Conservation (phyloP, 2,329 filamentous ascomycete species). For the Apiospora arundinis region DNA sequence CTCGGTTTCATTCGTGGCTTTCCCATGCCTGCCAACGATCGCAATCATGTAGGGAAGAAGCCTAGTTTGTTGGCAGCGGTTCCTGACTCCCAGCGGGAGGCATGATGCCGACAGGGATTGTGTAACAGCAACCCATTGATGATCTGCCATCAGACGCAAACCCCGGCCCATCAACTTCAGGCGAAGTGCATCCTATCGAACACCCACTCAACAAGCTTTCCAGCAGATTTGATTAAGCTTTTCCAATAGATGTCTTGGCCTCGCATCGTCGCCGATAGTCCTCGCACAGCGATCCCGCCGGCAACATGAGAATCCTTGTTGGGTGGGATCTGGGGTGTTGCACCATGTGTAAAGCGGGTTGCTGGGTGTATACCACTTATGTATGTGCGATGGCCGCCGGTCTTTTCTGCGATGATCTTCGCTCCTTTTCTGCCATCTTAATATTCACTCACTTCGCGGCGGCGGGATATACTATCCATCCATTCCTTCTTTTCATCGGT, state of each 20-base stretch:
- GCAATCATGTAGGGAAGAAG: not conserved
- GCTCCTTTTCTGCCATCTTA: not conserved
- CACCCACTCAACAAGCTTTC: not conserved
- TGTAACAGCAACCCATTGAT: constrained; percentile 11
- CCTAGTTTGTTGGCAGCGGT: not conserved
- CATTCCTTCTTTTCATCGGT: not conserved
- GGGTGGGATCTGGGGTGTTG: not conserved
- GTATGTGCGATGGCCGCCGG: not conserved
- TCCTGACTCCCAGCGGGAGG: not conserved
- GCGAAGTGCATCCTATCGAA: not conserved
- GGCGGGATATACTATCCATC: not conserved
- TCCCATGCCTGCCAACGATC: not conserved
- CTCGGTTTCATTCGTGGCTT: not conserved
- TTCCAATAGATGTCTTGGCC: not conserved
- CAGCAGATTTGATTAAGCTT: not conserved
- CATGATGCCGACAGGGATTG: constrained; percentile 6
- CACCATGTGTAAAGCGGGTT: not conserved
- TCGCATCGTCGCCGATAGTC: not conserved
- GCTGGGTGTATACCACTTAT: not conserved
- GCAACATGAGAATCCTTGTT: not conserved
- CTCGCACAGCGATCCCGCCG: not conserved
- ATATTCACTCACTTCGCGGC: not conserved
- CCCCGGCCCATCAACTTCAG: not conserved
- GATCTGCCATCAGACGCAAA: constrained; percentile 11
- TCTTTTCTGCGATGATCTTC: too few relatives aligned